Evolutionary conservation across 768 basidiomycete species (phyloP), one percentile per base, ranked within the genome.

Genomic region (Pisolithus tinctorius): DNA sequence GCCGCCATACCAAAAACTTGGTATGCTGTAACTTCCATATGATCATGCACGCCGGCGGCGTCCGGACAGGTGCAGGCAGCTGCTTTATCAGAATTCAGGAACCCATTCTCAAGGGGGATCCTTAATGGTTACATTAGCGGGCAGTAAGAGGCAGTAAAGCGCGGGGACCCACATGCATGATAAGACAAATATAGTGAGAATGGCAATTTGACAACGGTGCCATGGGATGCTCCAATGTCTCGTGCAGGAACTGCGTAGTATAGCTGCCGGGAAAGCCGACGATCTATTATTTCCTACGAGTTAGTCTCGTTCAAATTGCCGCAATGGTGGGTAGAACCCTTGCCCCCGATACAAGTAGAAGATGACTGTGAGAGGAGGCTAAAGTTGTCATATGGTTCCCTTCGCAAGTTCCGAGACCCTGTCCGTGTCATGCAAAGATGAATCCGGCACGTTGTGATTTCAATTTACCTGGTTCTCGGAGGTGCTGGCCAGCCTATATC

Each of bases 121-220:
- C 61, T 65, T 45, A 45, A 29, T 16, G 43, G 43, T 45, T 45
- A 64, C 60, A 49, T 63, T 60, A 65, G 52, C 52, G 54, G 23
- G 48, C 30, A 27, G 53, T 55, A 52, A 56, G 48, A 60, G 20
- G 31, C 48, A 38, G 53, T 59, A 41, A 52, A 39, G 43, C 48
- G 42, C 48, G 49, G 38, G 11, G 34, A 34, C 34, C 11, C 14
- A 34, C 34, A 14, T 5, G 30, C 30, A 11, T 48, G 57, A 55
- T 62, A 60, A 64, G 58, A 68, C 56, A 64, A 66, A 66, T 68
- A 47, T 67, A 48, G 62, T 45, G 55, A 48, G 37, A 58, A 63
- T 68, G 60, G 58, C 58, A 65, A 68, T 67, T 64, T 64, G 58
- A 53, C 57, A 13, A 34, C 11, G 11, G 13, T 11, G 11, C 34